Conservation (phyloP, 768 basidiomycete species). For the Hygrophoropsis aurantiaca region DNA sequence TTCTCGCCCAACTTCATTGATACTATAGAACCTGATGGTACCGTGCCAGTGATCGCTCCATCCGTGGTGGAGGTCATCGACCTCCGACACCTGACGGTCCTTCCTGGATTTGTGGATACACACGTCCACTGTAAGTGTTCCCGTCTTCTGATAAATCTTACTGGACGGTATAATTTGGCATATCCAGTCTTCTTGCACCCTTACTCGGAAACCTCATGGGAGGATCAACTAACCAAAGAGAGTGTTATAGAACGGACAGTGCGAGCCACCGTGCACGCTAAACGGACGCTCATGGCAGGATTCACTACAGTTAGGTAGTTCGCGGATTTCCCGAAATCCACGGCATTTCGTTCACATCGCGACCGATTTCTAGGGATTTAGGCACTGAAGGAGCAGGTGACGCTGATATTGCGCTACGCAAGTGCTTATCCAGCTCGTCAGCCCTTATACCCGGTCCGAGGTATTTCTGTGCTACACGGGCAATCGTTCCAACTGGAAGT, state of each 20-base stretch:
- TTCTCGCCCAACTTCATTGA: slow-evolving; percentile 8
- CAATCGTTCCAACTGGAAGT: slow-evolving; percentile 59
- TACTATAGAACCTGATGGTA: slow-evolving; percentile 7
- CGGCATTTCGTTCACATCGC: not conserved
- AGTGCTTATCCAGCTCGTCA: slow-evolving; percentile 48
- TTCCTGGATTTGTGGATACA: slow-evolving; percentile 58
- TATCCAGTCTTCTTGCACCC: slow-evolving; percentile 57
- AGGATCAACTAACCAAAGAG: slow-evolving; percentile 60
- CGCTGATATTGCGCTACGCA: slow-evolving; percentile 57
- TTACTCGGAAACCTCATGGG: slow-evolving; percentile 60
- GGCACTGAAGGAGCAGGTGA: slow-evolving; percentile 70
- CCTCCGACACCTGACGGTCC: slow-evolving; percentile 44
- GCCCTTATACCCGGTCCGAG: slow-evolving; percentile 59
- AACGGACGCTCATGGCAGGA: slow-evolving; percentile 56
- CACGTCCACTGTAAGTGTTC: slow-evolving; percentile 52
- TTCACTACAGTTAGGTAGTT: slow-evolving; percentile 61
- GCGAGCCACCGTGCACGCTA: slow-evolving; percentile 60
- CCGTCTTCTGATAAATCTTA: not conserved
- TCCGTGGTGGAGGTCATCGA: slow-evolving; percentile 41
- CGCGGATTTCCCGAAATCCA: not conserved
- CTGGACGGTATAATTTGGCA: not conserved
- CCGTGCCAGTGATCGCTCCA: no score
- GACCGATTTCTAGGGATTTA: slow-evolving; percentile 44
- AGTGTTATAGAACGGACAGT: slow-evolving; percentile 57
- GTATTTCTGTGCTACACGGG: slow-evolving; percentile 60